A percentile compares a stretch with the other conserved stretches of the same genome.
These are phyloP conservation scores for Turnera subulata DNA, from an alignment of 345 rosid genomes.

Conservation along the genomic window DNA sequence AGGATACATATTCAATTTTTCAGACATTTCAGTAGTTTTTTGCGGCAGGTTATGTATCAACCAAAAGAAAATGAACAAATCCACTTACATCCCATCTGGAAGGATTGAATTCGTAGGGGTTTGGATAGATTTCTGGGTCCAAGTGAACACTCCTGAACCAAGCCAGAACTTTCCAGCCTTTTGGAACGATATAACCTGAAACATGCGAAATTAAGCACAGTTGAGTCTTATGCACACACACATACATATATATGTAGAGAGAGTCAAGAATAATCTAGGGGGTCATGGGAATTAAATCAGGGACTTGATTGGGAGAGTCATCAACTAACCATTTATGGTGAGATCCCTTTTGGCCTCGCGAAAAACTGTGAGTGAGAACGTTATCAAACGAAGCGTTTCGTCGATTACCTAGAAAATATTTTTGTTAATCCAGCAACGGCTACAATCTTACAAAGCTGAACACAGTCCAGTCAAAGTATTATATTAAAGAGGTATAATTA, in stretches of 20 bases:
- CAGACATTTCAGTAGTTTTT: no score
- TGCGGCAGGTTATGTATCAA: no score
- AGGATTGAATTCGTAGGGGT: slow-evolving; percentile 70
- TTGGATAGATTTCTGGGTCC: slow-evolving; percentile 56
- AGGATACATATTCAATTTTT: no score
- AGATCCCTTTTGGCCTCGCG: slow-evolving; percentile 67
- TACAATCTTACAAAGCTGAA: neutral
- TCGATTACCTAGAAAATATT: slow-evolving; percentile 56
- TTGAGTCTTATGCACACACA: no score
- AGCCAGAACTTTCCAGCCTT: slow-evolving; percentile 76
- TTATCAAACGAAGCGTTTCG: slow-evolving; percentile 71
- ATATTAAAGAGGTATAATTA: no score
- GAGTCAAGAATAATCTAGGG: no score
- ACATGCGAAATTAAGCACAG: neutral
- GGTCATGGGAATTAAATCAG: no score
- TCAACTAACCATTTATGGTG: slow-evolving; percentile 45
- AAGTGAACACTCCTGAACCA: slow-evolving; percentile 81
- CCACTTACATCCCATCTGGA: slow-evolving; percentile 80
- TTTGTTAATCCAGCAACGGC: neutral
- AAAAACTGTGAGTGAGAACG: slow-evolving; percentile 73
- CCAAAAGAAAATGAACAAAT: neutral
- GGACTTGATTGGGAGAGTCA: no score
- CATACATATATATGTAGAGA: no score
- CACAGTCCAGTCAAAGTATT: no score
- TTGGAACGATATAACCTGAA: slow-evolving; percentile 75